Base-by-base conservation (phyloP, 2,329 filamentous ascomycete genomes). In the Periconia sp. region DNA sequence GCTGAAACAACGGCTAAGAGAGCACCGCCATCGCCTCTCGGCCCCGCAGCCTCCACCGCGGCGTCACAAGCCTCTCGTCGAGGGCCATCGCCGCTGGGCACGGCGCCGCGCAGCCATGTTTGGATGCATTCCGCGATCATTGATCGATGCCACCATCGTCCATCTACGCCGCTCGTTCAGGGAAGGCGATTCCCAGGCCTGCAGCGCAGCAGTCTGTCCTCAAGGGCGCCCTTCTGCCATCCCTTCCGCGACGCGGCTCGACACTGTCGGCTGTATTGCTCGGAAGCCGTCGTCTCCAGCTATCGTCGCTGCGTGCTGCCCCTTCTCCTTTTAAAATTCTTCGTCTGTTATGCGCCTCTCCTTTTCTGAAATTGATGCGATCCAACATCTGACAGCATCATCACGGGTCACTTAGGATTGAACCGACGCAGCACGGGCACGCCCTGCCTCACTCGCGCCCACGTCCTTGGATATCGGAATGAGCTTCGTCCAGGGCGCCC, bases 171-270 rank as follows among this genome's bases (percentile, higher is more conserved):
- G 12, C 11, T 11, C 34, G 8, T 13, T 23, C 18, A 4, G 28
- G 22, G 22, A 11, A 25, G 23, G 24, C 22, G n/a, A 28, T 8
- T 18, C 10, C 6, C 33, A 11, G 8, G 4, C 7, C 11, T 10
- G 15, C 23, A 12, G 11, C 15, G n/a, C 21, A 26, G 19, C 32
- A n/a, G n/a, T n/a, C n/a, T n/a, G n/a, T n/a, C n/a, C n/a, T n/a
- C n/a, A 35, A 35, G 32, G 32, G 32, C 29, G 29, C 11, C 32
- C 21, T 35, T 35, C 32, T 16, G 12, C 34, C 34, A 25, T 36
- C 34, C 24, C 34, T 28, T 26, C 22, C 15, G 22, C 17, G 21
- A 25, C 19, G 5, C 25, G 22, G n/a, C n/a, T n/a, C 34, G n/a
- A 17, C 24, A 8, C 15, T 36, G 21, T 26, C 34, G 22, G 22